A percentile compares a stretch with the other conserved stretches of the same genome.
Conservation (phyloP, 345 rosid species). For the Cardamine chenopodiifolia region DNA sequence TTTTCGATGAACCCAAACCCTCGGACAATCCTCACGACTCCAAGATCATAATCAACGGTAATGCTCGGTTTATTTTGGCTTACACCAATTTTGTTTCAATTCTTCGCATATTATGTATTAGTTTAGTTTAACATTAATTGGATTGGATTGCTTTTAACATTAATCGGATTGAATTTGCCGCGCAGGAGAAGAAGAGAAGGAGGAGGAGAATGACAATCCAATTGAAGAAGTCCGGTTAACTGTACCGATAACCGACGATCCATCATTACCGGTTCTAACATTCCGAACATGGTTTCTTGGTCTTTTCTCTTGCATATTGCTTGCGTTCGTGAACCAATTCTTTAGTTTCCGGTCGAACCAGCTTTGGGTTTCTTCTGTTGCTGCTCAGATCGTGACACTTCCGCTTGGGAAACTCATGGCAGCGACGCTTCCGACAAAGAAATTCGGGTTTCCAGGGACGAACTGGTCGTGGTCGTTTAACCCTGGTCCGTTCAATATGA, state of each 20-base stretch:
- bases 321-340: slow-evolving; percentile 60
- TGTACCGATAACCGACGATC: slow-evolving; percentile 58
- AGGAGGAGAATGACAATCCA: slow-evolving; percentile 53
- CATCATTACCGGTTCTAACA: slow-evolving; percentile 48
- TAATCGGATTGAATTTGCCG: not conserved
- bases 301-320: slow-evolving; percentile 46
- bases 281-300: slow-evolving; percentile 68
- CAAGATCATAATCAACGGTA: slow-evolving; percentile 36
- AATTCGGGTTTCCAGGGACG: slow-evolving; percentile 42
- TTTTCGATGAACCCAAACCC: slow-evolving; percentile 32
- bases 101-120: not conserved
- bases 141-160: not conserved
- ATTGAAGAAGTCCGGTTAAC: slow-evolving; percentile 66
- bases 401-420: slow-evolving; percentile 60
- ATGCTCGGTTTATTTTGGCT: slow-evolving; percentile 8
- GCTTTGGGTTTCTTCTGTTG: slow-evolving; percentile 43
- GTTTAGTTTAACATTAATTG: not conserved
- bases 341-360: slow-evolving; percentile 53
- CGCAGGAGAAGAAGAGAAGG: slow-evolving; percentile 36
- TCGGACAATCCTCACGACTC: slow-evolving; percentile 35
- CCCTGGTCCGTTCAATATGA: slow-evolving; percentile 57
- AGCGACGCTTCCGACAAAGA: slow-evolving; percentile 48
- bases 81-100: not conserved
- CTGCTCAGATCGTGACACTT: slow-evolving; percentile 53
- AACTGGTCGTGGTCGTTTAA: slow-evolving; percentile 52